Conservation (phyloP, 306 rosid species). For the Vigna hirtella region DNA sequence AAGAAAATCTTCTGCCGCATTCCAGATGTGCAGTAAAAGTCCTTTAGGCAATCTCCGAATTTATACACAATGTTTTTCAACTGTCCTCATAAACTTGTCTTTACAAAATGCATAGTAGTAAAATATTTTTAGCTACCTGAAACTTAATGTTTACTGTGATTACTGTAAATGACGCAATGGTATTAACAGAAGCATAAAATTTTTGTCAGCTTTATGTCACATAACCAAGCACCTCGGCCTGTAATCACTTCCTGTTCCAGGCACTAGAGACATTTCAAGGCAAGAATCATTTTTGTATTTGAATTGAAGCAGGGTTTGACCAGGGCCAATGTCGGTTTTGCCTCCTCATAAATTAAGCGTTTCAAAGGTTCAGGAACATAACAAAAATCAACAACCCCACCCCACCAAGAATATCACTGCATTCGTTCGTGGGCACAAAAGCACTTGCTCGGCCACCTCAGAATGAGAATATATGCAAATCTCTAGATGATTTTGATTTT, state of each 20-base stretch:
- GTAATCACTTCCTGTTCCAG: constrained; percentile 11
- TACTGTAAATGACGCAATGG: constrained; percentile 17
- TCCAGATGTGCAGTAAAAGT: not conserved
- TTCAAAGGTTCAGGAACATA: not conserved
- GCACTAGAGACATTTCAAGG: constrained; percentile 25
- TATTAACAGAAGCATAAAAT: constrained; percentile 10
- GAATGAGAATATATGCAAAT: constrained; percentile 44
- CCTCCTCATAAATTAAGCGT: constrained; percentile 23
- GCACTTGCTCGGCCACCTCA: constrained; percentile 37
- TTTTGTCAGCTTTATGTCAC: constrained; percentile 5
- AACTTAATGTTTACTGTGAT: constrained; percentile 1
- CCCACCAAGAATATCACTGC: constrained; percentile 24
- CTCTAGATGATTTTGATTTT: constrained; percentile 2
- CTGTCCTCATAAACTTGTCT: not conserved
- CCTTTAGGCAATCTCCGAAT: not conserved
- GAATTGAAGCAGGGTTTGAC: constrained; percentile 36
- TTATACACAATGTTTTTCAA: not conserved
- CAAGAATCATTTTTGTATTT: constrained; percentile 37
- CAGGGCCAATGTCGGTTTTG: constrained; percentile 28
- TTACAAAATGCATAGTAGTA: not conserved
- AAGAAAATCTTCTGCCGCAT: not conserved
- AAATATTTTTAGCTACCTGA: constrained; percentile 10
- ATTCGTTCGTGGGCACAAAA: constrained; percentile 33
- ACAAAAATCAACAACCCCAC: constrained; percentile 13
- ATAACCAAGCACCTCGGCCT: constrained; percentile 28